Percentiles rank a stretch among this genome's conserved stretches.
These are phyloP conservation scores for Botrytis paeoniae DNA, from an alignment of 2,329 filamentous ascomycete genomes.

Conservation along the genomic window DNA sequence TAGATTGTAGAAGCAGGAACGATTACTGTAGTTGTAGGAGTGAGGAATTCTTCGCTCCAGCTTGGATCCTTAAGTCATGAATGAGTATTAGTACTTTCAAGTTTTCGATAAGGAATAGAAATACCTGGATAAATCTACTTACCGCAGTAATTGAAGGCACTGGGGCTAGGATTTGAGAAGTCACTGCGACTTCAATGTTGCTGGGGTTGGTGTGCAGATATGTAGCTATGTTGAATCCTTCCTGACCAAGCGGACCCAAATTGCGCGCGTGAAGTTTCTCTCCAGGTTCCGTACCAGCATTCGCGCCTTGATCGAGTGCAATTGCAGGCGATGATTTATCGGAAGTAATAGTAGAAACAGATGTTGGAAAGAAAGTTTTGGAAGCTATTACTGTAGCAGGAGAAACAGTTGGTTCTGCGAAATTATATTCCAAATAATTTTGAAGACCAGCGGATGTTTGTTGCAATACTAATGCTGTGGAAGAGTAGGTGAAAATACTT, in stretches of 20 bases:
- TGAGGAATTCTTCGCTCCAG: background rate
- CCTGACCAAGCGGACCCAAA: background rate
- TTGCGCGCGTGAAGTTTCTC: background rate
- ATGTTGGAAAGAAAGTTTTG: background rate
- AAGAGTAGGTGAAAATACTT: background rate
- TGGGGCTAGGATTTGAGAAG: background rate
- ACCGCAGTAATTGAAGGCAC: background rate
- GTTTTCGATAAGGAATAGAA: too few species aligned
- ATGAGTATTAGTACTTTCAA: background rate
- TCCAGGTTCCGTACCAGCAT: accelerated
- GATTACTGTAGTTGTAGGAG: background rate
- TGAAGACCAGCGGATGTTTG: background rate
- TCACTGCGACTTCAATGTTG: background rate
- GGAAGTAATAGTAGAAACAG: background rate
- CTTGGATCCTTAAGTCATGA: background rate
- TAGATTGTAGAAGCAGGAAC: background rate
- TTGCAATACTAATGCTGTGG: background rate
- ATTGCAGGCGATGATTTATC: background rate
- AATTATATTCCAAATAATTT: background rate
- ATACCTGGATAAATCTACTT: background rate
- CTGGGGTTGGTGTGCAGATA: background rate
- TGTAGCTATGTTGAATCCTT: background rate
- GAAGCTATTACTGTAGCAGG: background rate
- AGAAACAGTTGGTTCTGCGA: background rate
- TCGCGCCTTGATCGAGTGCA: accelerated